These are phyloP conservation scores for Trichoderma asperelloides DNA, from an alignment of 495 filamentous ascomycete species.

Conservation along the genomic window DNA sequence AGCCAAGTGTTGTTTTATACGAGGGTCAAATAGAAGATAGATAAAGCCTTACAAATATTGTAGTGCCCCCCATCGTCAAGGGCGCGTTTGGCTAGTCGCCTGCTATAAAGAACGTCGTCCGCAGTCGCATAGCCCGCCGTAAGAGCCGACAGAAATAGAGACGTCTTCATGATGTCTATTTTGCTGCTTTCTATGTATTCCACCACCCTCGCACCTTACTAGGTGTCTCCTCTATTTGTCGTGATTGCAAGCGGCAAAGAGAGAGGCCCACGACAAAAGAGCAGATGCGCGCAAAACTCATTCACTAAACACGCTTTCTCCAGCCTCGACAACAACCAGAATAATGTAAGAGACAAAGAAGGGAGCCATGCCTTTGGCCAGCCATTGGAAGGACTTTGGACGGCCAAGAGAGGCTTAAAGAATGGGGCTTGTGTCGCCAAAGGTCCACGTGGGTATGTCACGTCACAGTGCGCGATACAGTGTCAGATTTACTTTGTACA, in stretches of 20 bases:
- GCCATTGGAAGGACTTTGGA: not conserved
- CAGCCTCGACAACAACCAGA: too few relatives aligned
- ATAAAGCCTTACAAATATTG: conserved; percentile 30
- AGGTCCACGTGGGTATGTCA: conserved; percentile 1
- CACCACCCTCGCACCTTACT: not conserved
- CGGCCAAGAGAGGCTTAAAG: not conserved
- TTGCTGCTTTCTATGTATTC: not conserved
- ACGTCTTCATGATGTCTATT: not conserved
- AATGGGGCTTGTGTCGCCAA: not conserved
- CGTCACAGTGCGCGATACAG: not conserved
- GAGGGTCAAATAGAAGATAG: not conserved
- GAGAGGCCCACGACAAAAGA: too few relatives aligned
- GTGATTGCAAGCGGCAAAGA: too few relatives aligned
- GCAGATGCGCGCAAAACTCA: too few relatives aligned
- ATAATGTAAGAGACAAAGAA: too few relatives aligned
- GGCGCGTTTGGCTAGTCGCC: conserved; percentile 27
- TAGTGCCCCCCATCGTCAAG: conserved; percentile 35
- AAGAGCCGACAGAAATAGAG: not conserved
- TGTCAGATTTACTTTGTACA: not conserved
- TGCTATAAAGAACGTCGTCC: conserved; percentile 27
- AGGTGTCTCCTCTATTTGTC: too few relatives aligned
- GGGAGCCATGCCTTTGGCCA: too few relatives aligned
- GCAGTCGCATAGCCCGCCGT: conserved; percentile 11
- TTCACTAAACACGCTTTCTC: too few relatives aligned
- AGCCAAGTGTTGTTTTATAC: not conserved